Percentiles rank a stretch among this genome's conserved stretches.
These are phyloP conservation scores for Sarocladium strictum DNA, from an alignment of 2,329 filamentous ascomycete genomes.

Conservation along the genomic window DNA sequence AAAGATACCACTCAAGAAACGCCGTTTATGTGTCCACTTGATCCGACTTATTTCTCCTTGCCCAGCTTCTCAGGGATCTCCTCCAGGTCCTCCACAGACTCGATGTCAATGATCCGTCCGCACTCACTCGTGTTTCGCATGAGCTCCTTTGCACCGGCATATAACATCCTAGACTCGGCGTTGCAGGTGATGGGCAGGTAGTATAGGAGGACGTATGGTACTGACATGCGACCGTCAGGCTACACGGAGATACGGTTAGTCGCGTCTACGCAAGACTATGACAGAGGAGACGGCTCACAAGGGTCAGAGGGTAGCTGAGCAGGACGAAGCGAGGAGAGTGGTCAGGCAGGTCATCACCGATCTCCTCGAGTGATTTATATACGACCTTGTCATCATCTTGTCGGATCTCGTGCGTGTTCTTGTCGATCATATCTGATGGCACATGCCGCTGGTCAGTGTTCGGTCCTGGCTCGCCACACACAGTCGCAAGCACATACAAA, in stretches of 20 bases:
- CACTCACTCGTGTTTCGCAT: constrained; percentile 92
- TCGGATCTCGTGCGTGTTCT: constrained; percentile 82
- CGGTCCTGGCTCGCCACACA: background rate
- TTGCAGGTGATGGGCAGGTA: constrained; percentile 93
- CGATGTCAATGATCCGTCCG: constrained; percentile 80
- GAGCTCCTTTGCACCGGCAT: constrained; percentile 91
- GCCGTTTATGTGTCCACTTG: background rate
- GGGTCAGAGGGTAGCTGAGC: constrained; percentile 81
- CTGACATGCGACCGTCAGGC: constrained; percentile 76
- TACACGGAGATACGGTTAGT: constrained; percentile 27
- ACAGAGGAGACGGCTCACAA: constrained; percentile 47
- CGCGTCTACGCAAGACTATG: constrained; percentile 8
- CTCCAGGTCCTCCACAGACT: constrained; percentile 72
- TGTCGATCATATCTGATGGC: constrained; percentile 80
- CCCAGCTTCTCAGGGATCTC: constrained; percentile 66
- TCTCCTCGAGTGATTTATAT: constrained; percentile 73
- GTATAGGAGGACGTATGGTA: constrained; percentile 92
- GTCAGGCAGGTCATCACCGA: constrained; percentile 86
- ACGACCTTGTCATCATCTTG: constrained; percentile 70
- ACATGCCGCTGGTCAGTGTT: background rate
- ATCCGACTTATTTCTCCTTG: background rate
- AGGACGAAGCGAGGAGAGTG: constrained; percentile 86
- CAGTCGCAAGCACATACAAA: constrained; percentile 61
- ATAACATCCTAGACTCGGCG: constrained; percentile 81
- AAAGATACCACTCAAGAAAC: constrained; percentile 1